phyloP scores from a whole-genome alignment of 139 green algal species.

The Coelastrella sp. region DNA sequence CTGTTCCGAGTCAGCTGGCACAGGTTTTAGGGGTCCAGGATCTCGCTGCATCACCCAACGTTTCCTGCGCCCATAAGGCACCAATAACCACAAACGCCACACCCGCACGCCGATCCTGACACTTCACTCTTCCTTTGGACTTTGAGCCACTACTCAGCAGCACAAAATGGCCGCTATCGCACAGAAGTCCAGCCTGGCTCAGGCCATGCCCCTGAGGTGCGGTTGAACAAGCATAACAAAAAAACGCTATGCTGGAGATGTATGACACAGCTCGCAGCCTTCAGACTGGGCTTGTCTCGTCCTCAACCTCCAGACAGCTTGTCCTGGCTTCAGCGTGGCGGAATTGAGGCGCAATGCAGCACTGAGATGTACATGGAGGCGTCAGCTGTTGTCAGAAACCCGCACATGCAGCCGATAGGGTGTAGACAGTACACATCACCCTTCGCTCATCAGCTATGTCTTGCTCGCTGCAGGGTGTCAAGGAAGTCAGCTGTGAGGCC shows the following conservation, averaged over 20 bases:
- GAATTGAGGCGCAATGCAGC: neutral
- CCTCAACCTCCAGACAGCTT: neutral
- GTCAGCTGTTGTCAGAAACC: neutral
- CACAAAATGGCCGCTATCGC: constrained; percentile 33
- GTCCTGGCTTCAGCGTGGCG: neutral
- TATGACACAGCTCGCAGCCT: no score
- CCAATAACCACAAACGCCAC: neutral
- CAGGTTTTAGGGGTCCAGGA: constrained; percentile 10
- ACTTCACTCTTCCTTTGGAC: neutral
- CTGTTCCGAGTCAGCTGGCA: neutral
- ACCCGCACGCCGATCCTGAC: neutral
- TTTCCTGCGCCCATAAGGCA: neutral
- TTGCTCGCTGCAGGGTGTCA: constrained; percentile 48
- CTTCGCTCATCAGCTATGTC: constrained; percentile 2
- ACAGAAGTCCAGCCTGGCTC: constrained; percentile 1
- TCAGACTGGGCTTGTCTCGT: no score
- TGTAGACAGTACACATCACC: no score
- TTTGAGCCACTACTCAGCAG: neutral
- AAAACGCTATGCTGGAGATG: neutral
- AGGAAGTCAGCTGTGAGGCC: constrained; percentile 46
- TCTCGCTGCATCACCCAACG: neutral
- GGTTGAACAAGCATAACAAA: neutral
- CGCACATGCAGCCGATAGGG: no score
- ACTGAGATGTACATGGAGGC: neutral
- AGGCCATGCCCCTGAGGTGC: constrained; percentile 42